Base-by-base conservation (phyloP, 108 stramenopile genomes). In the Pelagomonas calceolata region DNA sequence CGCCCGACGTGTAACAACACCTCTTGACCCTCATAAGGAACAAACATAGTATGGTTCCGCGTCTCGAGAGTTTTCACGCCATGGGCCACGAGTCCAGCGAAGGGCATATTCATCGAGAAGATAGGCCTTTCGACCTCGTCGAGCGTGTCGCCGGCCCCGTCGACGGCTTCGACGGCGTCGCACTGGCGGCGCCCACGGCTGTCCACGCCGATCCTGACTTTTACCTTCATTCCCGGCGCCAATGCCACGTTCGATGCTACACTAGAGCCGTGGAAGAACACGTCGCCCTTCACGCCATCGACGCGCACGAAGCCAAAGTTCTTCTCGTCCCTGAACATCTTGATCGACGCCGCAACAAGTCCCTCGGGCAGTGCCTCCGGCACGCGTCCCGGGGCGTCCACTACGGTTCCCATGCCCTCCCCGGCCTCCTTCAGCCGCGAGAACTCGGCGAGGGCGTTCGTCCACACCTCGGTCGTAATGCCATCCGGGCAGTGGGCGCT, bases 91-190 rank as follows among this genome's bases (percentile, higher is more conserved):
- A 92, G 73, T 10, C 89, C 88, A 0, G 86, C 87, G 74, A 90
- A 92, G 17, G 91, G 91, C 68, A 85, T 70, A 68, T 87, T 89
- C 91, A 92, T 90, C 67, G 82, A 83, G 75, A 92, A 90, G 39
- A 72, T 80, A 60, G 82, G 78, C 73, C 84, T 77, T 32, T 77
- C 34, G 15, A 35, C 67, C 21, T 0, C 35, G 67, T 35, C 16
- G 66, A 34, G n/a, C 66, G 66, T 17, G 32, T 32, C 33, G 33
- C 34, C 33, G 33, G 32, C 66, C 33, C 34, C 66, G 4, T 32
- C 66, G 66, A 66, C 33, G 33, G 32, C 34, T 32, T 32, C 65
- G 32, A 18, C 18, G 66, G 29, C 34, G 66, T 34, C 32, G 66
- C 66, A 66, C 31, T 30, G 66, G 12, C 34, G 32, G 30, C 66